phyloP scores from a whole-genome alignment of 2,329 filamentous ascomycete species.

The Colletotrichum filicis region DNA sequence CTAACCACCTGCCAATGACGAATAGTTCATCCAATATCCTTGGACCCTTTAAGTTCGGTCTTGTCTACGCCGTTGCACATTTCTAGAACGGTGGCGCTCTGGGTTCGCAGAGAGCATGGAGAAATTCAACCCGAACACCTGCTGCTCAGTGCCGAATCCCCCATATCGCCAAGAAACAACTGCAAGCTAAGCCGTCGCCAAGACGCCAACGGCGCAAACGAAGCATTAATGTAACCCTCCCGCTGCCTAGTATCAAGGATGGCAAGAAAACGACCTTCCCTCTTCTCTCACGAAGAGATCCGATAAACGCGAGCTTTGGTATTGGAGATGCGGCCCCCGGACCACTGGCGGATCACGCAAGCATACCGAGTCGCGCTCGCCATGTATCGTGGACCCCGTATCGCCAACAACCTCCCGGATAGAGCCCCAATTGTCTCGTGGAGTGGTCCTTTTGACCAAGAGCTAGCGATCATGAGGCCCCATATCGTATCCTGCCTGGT shows the following conservation, averaged over 20 bases:
- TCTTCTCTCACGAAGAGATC: slow-evolving; percentile 14
- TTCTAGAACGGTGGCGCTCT: background rate
- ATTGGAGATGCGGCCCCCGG: background rate
- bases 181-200: slow-evolving; percentile 15
- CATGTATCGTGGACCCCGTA: slow-evolving; percentile 9
- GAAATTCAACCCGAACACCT: background rate
- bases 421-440: background rate
- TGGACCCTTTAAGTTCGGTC: background rate
- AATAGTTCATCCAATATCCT: background rate
- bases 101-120: background rate
- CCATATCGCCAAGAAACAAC: background rate
- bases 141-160: slow-evolving; percentile 1
- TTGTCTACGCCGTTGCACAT: background rate
- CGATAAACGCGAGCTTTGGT: slow-evolving; percentile 1
- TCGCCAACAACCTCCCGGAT: slow-evolving; percentile 13
- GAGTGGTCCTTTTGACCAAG: background rate
- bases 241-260: background rate
- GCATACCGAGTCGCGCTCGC: background rate
- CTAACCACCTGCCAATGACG: background rate
- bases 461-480: background rate
- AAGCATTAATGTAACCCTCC: slow-evolving; percentile 20
- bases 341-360: slow-evolving; percentile 15
- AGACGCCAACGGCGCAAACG: slow-evolving; percentile 21
- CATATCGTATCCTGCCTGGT: background rate
- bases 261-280: slow-evolving; percentile 25